Evolutionary conservation across 371 early-diverging fungal genomes (phyloP), one percentile per base, ranked within the genome.

Genomic region (Syncephalis fuscata): DNA sequence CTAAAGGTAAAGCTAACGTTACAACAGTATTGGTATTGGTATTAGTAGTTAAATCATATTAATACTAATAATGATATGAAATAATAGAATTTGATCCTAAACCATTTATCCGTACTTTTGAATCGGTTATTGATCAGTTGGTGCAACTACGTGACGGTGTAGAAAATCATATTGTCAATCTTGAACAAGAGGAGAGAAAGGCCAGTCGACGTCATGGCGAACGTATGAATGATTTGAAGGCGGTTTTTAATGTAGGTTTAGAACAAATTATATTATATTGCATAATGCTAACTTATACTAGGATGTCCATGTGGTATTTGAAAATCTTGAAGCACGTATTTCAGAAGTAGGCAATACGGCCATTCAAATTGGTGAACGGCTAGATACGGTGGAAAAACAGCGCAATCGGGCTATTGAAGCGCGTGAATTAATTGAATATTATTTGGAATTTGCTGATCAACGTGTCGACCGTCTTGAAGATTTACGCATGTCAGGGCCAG

Each of bases 281-380:
- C 43, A 9, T 27, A 22, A 14, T 15, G 9, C 17, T 48, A 44
- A 50, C 24, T 37, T 46, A 19, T 26, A n/a, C 7, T 59, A 92
- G 88, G 71, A 84, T 61, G 74, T 88, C 22, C 75, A 82, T 66
- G 61, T 76, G 61, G 67, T 76, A 15, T 85, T 91, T 58, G 86
- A 88, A 53, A 71, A 70, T 36, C 66, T 96, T 27, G 94, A 96
- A 59, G 64, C 71, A 19, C 76, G 89, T 48, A 80, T 94, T 26
- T 78, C 79, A 46, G 87, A 91, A 52, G 92, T 96, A 9, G 89
- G 94, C 53, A 87, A 85, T 57, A 91, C 91, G 9, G 91, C 94
- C n/a, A 80, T 94, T 32, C 76, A 89, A 43, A 89, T 95, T 47
- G 95, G 94, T 65, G 94, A 94, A 58, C 94, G 93, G 58, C 70